A percentile compares a stretch with the other conserved stretches of the same genome.
Evolutionary conservation across 2,329 filamentous ascomycete genomes (phyloP).

Genomic region (Botrytis pseudocinerea): DNA sequence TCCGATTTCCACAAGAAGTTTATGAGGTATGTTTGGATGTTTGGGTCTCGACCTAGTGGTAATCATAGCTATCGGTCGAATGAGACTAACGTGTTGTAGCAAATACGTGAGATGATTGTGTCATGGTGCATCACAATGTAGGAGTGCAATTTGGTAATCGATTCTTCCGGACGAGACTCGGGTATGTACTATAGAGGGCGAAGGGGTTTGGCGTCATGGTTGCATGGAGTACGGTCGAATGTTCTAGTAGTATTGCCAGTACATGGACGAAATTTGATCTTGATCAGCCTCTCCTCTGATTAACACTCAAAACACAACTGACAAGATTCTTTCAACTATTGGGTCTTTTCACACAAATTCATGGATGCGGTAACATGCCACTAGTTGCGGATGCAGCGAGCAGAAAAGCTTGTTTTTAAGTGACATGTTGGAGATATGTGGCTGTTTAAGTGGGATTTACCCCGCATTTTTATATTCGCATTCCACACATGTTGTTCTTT

Average conservation of each 20-base stretch:
- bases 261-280: background rate
- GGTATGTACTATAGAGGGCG: background rate
- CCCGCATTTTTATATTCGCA: background rate
- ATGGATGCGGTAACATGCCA: background rate
- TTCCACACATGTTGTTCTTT: slow-evolving; percentile 4
- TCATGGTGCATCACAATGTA: background rate
- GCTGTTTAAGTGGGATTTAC: background rate
- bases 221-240: background rate
- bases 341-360: background rate
- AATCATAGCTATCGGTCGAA: slow-evolving; percentile 2
- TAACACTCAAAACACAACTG: background rate
- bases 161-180: slow-evolving; percentile 1
- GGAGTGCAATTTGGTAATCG: background rate
- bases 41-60: background rate
- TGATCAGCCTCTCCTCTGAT: background rate
- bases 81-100: slow-evolving; percentile 30
- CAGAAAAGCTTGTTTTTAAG: slow-evolving; percentile 17
- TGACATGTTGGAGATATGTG: slow-evolving; percentile 10
- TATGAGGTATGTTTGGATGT: slow-evolving; percentile 58
- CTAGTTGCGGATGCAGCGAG: background rate
- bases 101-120: slow-evolving; percentile 42
- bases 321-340: background rate
- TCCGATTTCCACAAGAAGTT: slow-evolving; percentile 98
- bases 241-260: background rate
- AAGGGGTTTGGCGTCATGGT: slow-evolving; percentile 6